Percentiles rank a stretch among this genome's conserved stretches.
Conservation (phyloP, 2,329 filamentous ascomycete genomes). For the Aspergillus calidoustus region DNA sequence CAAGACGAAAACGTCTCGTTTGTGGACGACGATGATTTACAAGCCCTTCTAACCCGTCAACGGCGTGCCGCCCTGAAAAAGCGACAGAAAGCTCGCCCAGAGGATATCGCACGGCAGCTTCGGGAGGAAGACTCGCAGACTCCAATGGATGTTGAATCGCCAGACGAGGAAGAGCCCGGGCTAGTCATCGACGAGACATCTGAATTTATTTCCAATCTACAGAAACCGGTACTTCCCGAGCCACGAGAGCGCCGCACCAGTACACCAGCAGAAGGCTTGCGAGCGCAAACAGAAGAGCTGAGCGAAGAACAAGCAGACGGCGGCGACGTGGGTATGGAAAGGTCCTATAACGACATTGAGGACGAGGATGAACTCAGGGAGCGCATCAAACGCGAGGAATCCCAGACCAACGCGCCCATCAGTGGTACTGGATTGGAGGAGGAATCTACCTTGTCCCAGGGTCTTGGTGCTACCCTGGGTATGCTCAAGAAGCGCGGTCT, state of each 20-base stretch:
- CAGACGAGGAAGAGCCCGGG: slow-evolving; percentile 63
- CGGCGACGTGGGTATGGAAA: slow-evolving; percentile 60
- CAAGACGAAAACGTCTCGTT: slow-evolving; percentile 70
- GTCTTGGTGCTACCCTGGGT: slow-evolving; percentile 79
- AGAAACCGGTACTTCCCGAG: slow-evolving; percentile 66
- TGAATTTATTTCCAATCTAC: slow-evolving; percentile 87
- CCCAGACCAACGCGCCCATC: slow-evolving; percentile 52
- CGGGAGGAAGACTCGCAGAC: slow-evolving; percentile 62
- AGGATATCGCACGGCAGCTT: slow-evolving; percentile 83
- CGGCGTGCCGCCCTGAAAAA: slow-evolving; percentile 85
- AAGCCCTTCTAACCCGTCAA: slow-evolving; percentile 82
- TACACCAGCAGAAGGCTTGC: slow-evolving; percentile 40
- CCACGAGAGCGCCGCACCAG: slow-evolving; percentile 48
- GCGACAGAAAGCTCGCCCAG: slow-evolving; percentile 81
- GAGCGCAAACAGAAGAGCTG: slow-evolving; percentile 25
- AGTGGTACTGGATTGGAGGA: slow-evolving; percentile 76
- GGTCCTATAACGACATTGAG: slow-evolving; percentile 56
- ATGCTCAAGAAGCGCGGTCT: slow-evolving; percentile 86
- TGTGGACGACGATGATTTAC: slow-evolving; percentile 90
- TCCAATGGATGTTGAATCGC: slow-evolving; percentile 63
- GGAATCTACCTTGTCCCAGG: slow-evolving; percentile 77
- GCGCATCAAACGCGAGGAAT: slow-evolving; percentile 55
- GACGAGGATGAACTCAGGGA: slow-evolving; percentile 56
- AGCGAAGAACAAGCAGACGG: slow-evolving; percentile 43
- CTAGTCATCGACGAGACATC: slow-evolving; percentile 95